A percentile compares a stretch with the other conserved stretches of the same genome.
Evolutionary conservation across 495 filamentous ascomycete species (phyloP).

Genomic region (Xylaria venustula): DNA sequence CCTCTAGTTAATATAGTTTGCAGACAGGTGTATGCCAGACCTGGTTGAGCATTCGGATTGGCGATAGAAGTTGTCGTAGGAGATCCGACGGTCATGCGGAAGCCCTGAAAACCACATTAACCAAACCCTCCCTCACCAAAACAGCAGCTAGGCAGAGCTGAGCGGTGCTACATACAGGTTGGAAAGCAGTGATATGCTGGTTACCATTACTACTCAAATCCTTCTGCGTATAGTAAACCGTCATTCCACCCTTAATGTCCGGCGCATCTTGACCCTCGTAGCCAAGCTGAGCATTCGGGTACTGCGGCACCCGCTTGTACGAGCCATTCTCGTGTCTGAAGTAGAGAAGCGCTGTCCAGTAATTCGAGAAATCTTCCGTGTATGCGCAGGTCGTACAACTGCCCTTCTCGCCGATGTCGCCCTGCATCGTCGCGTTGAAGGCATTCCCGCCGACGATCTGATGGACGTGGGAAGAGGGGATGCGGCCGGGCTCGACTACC

Average conservation of each 20-base stretch:
- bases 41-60: constrained; percentile 26
- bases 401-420: constrained; percentile 42
- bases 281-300: constrained; percentile 41
- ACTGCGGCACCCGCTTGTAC: constrained; percentile 48
- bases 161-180: constrained; percentile 34
- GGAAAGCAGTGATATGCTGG: constrained; percentile 46
- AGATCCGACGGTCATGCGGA: constrained; percentile 53
- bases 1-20: constrained; percentile 38
- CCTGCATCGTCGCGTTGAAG: constrained; percentile 48
- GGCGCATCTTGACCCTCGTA: constrained; percentile 22
- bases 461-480: constrained; percentile 47
- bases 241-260: constrained; percentile 51
- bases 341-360: constrained; percentile 49
- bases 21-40: constrained; percentile 49
- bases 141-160: not conserved
- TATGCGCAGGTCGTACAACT: constrained; percentile 47
- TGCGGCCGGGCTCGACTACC: constrained; percentile 43
- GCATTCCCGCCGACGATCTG: constrained; percentile 50
- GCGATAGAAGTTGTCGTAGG: constrained; percentile 32
- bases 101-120: constrained; percentile 35
- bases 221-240: constrained; percentile 52
- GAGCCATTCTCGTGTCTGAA: constrained; percentile 51
- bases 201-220: constrained; percentile 40
- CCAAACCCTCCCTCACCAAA: constrained; percentile 3
- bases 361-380: constrained; percentile 48